These are phyloP conservation scores for Wallacemonas collosoma DNA, from an alignment of 208 protist species.

Conservation along the genomic window DNA sequence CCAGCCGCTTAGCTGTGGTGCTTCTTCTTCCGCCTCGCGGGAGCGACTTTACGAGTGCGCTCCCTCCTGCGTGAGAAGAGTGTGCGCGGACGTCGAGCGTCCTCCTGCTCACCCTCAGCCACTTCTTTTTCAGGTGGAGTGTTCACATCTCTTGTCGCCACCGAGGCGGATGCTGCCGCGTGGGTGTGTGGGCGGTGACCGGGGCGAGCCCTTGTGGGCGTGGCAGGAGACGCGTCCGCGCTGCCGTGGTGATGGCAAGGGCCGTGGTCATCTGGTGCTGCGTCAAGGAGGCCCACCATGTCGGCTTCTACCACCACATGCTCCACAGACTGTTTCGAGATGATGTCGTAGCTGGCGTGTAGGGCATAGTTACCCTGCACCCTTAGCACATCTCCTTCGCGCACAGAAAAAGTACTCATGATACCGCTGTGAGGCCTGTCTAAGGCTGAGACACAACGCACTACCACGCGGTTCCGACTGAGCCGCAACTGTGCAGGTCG, in stretches of 20 bases:
- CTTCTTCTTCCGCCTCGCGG: not conserved
- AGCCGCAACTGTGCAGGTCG: slow-evolving; percentile 59
- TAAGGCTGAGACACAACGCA: slow-evolving; percentile 35
- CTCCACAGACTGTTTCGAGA: slow-evolving; percentile 70
- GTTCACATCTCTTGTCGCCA: no score
- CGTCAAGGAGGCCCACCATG: slow-evolving; percentile 45
- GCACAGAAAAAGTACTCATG: slow-evolving; percentile 18
- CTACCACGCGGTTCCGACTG: slow-evolving; percentile 46
- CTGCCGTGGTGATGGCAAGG: not conserved
- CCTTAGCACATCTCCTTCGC: slow-evolving; percentile 57
- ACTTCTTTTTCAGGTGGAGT: no score
- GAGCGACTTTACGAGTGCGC: not conserved
- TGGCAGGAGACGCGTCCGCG: not conserved
- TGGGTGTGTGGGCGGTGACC: no score
- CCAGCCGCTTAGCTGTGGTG: not conserved
- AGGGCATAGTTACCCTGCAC: slow-evolving; percentile 69
- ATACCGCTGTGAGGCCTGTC: not conserved
- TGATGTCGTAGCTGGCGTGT: slow-evolving; percentile 71
- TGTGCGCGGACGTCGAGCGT: no score
- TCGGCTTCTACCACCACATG: slow-evolving; percentile 74
- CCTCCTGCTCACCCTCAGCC: no score
- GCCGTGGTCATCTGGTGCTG: not conserved
- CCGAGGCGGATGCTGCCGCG: no score
- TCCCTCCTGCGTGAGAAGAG: not conserved
- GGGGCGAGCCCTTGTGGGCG: not conserved